phyloP scores from a whole-genome alignment of 768 basidiomycete species.

The Russula foetens region DNA sequence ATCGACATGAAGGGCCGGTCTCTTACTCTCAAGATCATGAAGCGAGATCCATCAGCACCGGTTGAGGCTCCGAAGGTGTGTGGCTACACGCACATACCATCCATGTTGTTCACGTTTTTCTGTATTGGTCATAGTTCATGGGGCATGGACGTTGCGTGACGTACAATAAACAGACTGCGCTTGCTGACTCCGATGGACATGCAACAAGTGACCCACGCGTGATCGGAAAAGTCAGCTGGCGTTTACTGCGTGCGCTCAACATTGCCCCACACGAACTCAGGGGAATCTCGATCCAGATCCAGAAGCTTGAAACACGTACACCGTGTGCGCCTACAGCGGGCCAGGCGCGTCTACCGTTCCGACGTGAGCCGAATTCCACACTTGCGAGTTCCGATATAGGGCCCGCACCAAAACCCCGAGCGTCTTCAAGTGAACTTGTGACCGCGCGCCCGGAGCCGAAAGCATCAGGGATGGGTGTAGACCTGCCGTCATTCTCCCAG shows the following conservation, averaged over 20 bases:
- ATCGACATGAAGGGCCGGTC: slow-evolving; percentile 63
- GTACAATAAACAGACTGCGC: slow-evolving; percentile 64
- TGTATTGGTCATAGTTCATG: slow-evolving; percentile 51
- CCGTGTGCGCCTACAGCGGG: slow-evolving; percentile 33
- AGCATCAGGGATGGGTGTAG: neutral
- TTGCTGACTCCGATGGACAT: slow-evolving; percentile 50
- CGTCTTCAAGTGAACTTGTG: slow-evolving; percentile 5
- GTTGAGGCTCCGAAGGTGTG: slow-evolving; percentile 83
- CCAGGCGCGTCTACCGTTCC: slow-evolving; percentile 59
- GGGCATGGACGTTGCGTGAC: slow-evolving; percentile 84
- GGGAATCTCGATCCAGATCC: slow-evolving; percentile 86
- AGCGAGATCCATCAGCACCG: slow-evolving; percentile 77
- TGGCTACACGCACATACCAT: neutral
- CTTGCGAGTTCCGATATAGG: neutral
- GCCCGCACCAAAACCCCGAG: neutral
- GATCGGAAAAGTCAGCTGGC: slow-evolving; percentile 73
- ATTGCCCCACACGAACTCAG: slow-evolving; percentile 85
- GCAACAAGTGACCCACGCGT: slow-evolving; percentile 66
- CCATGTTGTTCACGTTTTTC: slow-evolving; percentile 2
- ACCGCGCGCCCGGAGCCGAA: neutral
- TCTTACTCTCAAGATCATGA: slow-evolving; percentile 84
- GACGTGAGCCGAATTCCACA: slow-evolving; percentile 19
- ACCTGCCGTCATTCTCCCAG: slow-evolving; percentile 68
- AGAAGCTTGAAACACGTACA: slow-evolving; percentile 63
- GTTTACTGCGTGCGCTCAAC: slow-evolving; percentile 58